Conservation (phyloP, 306 rosid species). For the Glycyrrhiza uralensis region DNA sequence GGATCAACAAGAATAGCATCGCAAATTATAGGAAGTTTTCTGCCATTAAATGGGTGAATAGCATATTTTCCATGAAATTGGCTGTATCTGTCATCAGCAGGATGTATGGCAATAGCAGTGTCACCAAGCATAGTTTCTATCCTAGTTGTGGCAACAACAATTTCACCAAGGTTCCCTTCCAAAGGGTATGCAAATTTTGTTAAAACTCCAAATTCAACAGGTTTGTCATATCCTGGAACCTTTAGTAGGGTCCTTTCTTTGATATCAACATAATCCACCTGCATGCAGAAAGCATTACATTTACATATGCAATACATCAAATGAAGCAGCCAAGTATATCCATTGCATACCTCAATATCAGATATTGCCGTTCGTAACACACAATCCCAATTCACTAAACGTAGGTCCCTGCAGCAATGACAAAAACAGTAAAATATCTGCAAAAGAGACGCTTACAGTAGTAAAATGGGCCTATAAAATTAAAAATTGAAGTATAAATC, state of each 20-base stretch:
- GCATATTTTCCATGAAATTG: slow-evolving; percentile 85
- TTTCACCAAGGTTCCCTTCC: slow-evolving; percentile 79
- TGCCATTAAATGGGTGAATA: slow-evolving; percentile 84
- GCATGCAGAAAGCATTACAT: slow-evolving; percentile 26
- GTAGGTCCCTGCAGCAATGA: slow-evolving; percentile 65
- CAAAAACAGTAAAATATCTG: not conserved
- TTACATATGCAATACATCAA: slow-evolving; percentile 6
- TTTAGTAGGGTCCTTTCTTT: slow-evolving; percentile 63
- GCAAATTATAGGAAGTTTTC: slow-evolving; percentile 77
- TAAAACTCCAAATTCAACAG: slow-evolving; percentile 84
- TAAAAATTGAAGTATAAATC: too few relatives aligned
- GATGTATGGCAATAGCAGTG: slow-evolving; percentile 90
- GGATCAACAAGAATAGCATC: slow-evolving; percentile 91
- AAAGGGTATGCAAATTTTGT: slow-evolving; percentile 85
- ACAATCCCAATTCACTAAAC: slow-evolving; percentile 95
- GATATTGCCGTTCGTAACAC: slow-evolving; percentile 88
- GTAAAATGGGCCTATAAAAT: too few relatives aligned
- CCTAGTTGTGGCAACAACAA: slow-evolving; percentile 92
- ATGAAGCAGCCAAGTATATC: not conserved
- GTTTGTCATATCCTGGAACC: slow-evolving; percentile 83
- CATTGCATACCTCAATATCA: slow-evolving; percentile 74
- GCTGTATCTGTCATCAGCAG: slow-evolving; percentile 64
- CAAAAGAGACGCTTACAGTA: not conserved
- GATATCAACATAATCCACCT: slow-evolving; percentile 90
- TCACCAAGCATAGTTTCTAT: slow-evolving; percentile 99